Percentiles rank a stretch among this genome's conserved stretches.
Evolutionary conservation across 306 rosid species (phyloP).

Genomic region (Parietaria judaica): DNA sequence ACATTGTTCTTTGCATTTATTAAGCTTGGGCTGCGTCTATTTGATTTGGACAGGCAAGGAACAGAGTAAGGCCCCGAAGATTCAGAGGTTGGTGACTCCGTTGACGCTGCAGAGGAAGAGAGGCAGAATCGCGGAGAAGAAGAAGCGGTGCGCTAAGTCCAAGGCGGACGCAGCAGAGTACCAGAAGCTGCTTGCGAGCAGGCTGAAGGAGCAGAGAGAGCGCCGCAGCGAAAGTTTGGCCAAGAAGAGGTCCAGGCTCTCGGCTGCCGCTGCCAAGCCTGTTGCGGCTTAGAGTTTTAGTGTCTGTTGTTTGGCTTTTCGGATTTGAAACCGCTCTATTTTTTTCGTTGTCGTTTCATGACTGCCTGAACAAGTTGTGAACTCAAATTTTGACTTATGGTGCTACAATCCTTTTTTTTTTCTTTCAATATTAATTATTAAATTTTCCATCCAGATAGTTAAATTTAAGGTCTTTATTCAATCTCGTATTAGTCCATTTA

Average conservation of each 20-base stretch:
- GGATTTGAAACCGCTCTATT: too few species aligned
- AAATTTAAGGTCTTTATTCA: too few species aligned
- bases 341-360: too few species aligned
- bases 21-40: background rate
- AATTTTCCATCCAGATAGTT: too few species aligned
- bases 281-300: background rate
- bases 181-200: slow-evolving; percentile 34
- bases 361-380: too few species aligned
- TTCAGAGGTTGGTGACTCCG: slow-evolving; percentile 44
- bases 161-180: slow-evolving; percentile 41
- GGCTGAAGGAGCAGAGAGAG: slow-evolving; percentile 47
- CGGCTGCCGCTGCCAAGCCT: slow-evolving; percentile 27
- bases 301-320: background rate
- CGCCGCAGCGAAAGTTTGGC: slow-evolving; percentile 46
- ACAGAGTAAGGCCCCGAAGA: slow-evolving; percentile 42
- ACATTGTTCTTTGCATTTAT: background rate
- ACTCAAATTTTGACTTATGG: too few species aligned
- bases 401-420: too few species aligned
- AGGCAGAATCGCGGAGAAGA: slow-evolving; percentile 40
- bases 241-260: slow-evolving; percentile 38
- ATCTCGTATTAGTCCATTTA: too few species aligned
- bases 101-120: slow-evolving; percentile 43
- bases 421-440: too few species aligned
- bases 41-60: slow-evolving; percentile 23
- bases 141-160: slow-evolving; percentile 37